These are phyloP conservation scores for Sporothrix pseudoabietina DNA, from an alignment of 2,329 filamentous ascomycete species.

Conservation along the genomic window DNA sequence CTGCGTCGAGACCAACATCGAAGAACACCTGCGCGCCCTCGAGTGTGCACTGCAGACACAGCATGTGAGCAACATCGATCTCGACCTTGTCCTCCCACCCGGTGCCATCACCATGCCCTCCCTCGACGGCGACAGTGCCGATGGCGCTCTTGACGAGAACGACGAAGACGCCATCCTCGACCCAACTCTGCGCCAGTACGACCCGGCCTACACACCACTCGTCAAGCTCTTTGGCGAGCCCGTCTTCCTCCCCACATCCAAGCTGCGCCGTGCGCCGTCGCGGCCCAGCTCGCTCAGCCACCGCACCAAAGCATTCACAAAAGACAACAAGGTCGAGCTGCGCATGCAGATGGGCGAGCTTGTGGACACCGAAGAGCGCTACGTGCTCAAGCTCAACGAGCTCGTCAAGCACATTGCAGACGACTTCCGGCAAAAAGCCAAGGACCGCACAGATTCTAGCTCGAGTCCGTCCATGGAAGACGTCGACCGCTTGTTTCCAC, in stretches of 20 bases:
- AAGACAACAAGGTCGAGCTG: constrained; percentile 79
- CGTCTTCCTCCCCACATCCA: constrained; percentile 83
- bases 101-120: constrained; percentile 59
- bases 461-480: constrained; percentile 72
- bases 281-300: constrained; percentile 75
- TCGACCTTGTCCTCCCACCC: constrained; percentile 82
- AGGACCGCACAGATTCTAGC: constrained; percentile 59
- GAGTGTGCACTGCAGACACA: constrained; percentile 78
- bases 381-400: constrained; percentile 84
- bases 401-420: constrained; percentile 78
- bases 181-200: constrained; percentile 69
- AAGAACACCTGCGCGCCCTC: constrained; percentile 72
- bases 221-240: constrained; percentile 80
- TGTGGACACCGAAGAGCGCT: constrained; percentile 90
- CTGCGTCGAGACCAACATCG: constrained; percentile 73
- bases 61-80: constrained; percentile 78
- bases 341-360: constrained; percentile 88
- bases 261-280: constrained; percentile 81
- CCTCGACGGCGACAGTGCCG: constrained; percentile 56
- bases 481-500: constrained; percentile 76
- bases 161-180: constrained; percentile 68
- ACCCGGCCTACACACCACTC: constrained; percentile 68
- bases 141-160: constrained; percentile 46
- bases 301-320: constrained; percentile 73
- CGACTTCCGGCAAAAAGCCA: constrained; percentile 74